Conservation (phyloP, 2,329 filamentous ascomycete genomes). For the Trichoderma atroviride region DNA sequence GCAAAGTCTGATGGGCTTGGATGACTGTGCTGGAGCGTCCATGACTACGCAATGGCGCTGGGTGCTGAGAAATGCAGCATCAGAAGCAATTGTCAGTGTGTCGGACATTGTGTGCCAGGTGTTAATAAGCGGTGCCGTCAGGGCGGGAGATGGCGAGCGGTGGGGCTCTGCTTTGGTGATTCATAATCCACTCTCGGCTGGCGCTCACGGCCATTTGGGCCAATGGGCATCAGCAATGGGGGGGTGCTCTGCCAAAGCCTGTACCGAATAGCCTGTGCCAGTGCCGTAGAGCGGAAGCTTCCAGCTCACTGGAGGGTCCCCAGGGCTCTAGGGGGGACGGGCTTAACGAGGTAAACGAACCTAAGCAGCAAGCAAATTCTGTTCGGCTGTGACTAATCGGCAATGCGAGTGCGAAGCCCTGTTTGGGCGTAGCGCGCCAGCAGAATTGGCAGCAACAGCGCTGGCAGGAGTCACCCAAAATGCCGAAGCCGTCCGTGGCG, state of each 20-base stretch:
- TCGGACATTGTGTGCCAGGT: constrained; percentile 20
- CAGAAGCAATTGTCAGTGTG: neutral
- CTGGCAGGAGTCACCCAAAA: constrained; percentile 20
- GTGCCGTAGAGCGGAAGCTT: constrained; percentile 16
- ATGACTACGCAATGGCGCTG: constrained; percentile 14
- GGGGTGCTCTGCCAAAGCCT: neutral
- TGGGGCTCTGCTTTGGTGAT: constrained; percentile 7
- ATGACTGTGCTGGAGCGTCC: constrained; percentile 13
- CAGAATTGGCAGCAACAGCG: constrained; percentile 1
- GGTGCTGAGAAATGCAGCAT: constrained; percentile 22
- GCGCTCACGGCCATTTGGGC: constrained; percentile 6
- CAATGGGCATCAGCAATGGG: constrained; percentile 5
- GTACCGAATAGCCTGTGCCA: neutral
- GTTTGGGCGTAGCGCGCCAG: neutral
- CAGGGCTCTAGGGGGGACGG: neutral
- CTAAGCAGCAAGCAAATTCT: neutral
- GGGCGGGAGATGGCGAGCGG: neutral
- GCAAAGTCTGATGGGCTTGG: constrained; percentile 13
- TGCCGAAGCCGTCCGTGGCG: constrained; percentile 26
- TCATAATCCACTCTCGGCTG: constrained; percentile 24
- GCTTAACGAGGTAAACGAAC: neutral
- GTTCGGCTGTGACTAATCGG: constrained; percentile 11
- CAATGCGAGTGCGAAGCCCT: constrained; percentile 11
- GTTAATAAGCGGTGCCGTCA: constrained; percentile 22
- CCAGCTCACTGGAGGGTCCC: neutral